Conservation (phyloP, 768 basidiomycete genomes). For the Agaricus blazei region DNA sequence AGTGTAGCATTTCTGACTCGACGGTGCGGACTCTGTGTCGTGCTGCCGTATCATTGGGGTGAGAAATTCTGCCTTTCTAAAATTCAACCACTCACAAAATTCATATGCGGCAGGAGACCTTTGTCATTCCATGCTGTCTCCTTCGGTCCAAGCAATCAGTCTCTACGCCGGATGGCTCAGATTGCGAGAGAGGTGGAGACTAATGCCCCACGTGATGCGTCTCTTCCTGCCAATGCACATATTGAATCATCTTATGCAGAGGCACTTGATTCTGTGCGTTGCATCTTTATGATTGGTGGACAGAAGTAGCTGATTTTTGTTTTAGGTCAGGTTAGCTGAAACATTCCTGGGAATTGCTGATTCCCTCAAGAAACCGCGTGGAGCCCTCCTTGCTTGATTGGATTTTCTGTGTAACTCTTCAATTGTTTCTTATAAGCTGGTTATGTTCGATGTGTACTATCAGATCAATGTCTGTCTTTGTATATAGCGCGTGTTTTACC, state of each 20-base stretch:
- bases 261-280: conserved; percentile 47
- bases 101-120: conserved; percentile 33
- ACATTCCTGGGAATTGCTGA: conserved; percentile 57
- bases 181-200: conserved; percentile 46
- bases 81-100: neutral
- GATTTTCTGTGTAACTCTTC: neutral
- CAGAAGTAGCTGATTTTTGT: neutral
- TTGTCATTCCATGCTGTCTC: conserved; percentile 57
- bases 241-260: conserved; percentile 40
- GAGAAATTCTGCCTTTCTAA: neutral
- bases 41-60: conserved; percentile 40
- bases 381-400: conserved; percentile 30
- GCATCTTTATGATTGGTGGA: neutral
- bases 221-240: conserved; percentile 14
- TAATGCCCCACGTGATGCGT: conserved; percentile 24
- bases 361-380: conserved; percentile 52
- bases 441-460: neutral
- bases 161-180: conserved; percentile 44
- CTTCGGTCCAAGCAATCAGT: conserved; percentile 34
- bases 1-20: conserved; percentile 36
- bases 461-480: too few relatives aligned
- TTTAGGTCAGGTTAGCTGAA: conserved; percentile 48
- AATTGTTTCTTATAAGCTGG: neutral
- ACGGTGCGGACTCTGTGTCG: conserved; percentile 37
- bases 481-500: too few relatives aligned